Evolutionary conservation across 495 filamentous ascomycete genomes (phyloP), one percentile per base, ranked within the genome.

Genomic region (Daldinia caldariorum): DNA sequence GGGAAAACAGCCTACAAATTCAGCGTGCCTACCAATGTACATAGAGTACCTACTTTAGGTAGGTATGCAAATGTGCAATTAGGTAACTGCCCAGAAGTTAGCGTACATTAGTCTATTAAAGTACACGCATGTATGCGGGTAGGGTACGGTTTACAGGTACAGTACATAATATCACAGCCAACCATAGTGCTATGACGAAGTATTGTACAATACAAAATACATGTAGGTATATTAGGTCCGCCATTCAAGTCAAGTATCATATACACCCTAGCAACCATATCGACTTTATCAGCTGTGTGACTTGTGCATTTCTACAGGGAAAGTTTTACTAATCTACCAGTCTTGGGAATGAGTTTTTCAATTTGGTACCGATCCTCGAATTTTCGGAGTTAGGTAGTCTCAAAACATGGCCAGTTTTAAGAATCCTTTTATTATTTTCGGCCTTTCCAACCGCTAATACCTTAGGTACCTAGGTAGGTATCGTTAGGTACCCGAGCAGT

Each of bases 1-100:
- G 41, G 64, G 50, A 65, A 69, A 59, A 26, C 13, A 38, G 38
- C 34, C 32, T 58, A 41, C 35, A 57, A 20, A 20, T 38, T 22
- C 34, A 57, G 32, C 12, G 32, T n/a, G n/a, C n/a, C n/a, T n/a
- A n/a, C n/a, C n/a, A n/a, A n/a, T n/a, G n/a, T 45, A 45, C 22
- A 32, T 32, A 16, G 35, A 16, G 35, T 47, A 47, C 14, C n/a
- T 34, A 16, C 22, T 43, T 20, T 3, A 5, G 34, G 34, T 37
- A 47, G n/a, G n/a, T n/a, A n/a, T n/a, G n/a, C n/a, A n/a, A n/a
- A 61, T 14, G 41, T 38, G 37, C 29, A 34, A 37, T 45, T 18
- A n/a, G n/a, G n/a, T n/a, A 26, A 26, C 16, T 12, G 31, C 16
- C 10, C 2, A 18, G 4, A 38, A 2, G 16, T 35, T 35, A 18